Evolutionary conservation across 2,329 filamentous ascomycete species (phyloP).

Genomic region (Biscogniauxia mediterranea): DNA sequence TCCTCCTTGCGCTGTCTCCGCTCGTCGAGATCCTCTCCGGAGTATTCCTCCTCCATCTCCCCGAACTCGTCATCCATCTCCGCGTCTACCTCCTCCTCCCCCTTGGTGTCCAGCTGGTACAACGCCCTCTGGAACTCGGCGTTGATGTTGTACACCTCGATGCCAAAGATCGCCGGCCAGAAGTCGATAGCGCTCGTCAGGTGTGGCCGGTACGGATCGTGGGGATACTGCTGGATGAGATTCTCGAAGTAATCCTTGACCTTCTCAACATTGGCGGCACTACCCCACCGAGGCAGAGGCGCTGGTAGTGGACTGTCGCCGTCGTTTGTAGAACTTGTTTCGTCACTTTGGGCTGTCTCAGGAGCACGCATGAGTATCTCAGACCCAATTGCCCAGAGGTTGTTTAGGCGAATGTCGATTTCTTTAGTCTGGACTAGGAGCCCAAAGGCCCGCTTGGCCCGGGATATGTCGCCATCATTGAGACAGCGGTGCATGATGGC

Average conservation of each 20-base stretch:
- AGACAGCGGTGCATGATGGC: constrained; percentile 72
- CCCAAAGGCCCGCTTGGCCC: constrained; percentile 73
- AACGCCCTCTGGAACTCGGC: constrained; percentile 53
- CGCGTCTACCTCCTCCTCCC: constrained; percentile 16
- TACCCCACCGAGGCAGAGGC: constrained; percentile 40
- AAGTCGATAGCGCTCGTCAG: constrained; percentile 70
- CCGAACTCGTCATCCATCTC: constrained; percentile 17
- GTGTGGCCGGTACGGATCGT: constrained; percentile 59
- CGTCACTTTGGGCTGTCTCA: constrained; percentile 32
- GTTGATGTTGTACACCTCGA: constrained; percentile 76
- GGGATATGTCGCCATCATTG: constrained; percentile 64
- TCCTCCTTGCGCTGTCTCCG: too few relatives aligned
- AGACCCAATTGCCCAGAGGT: constrained; percentile 79
- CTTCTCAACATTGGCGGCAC: constrained; percentile 43
- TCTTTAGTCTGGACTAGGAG: constrained; percentile 61
- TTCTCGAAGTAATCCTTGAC: constrained; percentile 68
- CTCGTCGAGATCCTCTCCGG: too few relatives aligned
- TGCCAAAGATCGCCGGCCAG: constrained; percentile 75
- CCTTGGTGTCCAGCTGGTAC: constrained; percentile 18
- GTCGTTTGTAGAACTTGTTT: too few relatives aligned
- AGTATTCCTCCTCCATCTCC: too few relatives aligned
- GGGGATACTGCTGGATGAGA: constrained; percentile 74
- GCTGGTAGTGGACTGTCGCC: not conserved
- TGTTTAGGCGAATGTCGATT: constrained; percentile 67
- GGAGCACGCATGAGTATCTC: constrained; percentile 70